These are phyloP conservation scores for Diddensiella santjacobensis DNA, from an alignment of 805 yeast species.

Conservation along the genomic window DNA sequence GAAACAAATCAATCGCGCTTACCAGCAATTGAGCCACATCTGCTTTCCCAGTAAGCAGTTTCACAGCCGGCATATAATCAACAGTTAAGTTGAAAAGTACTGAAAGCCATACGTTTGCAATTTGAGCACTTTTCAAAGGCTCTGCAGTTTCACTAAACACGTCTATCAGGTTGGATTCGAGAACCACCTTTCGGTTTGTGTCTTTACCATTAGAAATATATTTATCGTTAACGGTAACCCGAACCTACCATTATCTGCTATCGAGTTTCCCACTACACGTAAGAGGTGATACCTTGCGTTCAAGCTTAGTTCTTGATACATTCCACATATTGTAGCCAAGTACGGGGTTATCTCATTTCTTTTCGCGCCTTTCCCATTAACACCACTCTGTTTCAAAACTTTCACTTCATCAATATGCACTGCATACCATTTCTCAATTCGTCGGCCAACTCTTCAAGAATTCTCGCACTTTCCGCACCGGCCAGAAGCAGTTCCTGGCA, in stretches of 20 bases:
- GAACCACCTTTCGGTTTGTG: background rate
- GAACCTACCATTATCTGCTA: constrained; percentile 17
- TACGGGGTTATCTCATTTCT: background rate
- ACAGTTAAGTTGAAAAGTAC: constrained; percentile 17
- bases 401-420: background rate
- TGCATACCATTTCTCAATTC: background rate
- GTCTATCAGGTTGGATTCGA: background rate
- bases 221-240: background rate
- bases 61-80: constrained; percentile 8
- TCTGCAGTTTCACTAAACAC: background rate
- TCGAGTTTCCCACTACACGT: constrained; percentile 18
- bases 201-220: background rate
- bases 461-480: background rate
- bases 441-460: background rate
- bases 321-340: background rate
- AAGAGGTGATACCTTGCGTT: constrained; percentile 1
- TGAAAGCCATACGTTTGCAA: constrained; percentile 2
- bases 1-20: background rate
- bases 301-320: background rate
- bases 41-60: background rate
- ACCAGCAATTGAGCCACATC: background rate
- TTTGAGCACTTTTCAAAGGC: background rate
- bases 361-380: background rate
- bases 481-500: background rate
- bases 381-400: background rate